These are phyloP conservation scores for Tetrapyrgos nigripes DNA, from an alignment of 1,284 basidiomycete species.

Conservation along the genomic window DNA sequence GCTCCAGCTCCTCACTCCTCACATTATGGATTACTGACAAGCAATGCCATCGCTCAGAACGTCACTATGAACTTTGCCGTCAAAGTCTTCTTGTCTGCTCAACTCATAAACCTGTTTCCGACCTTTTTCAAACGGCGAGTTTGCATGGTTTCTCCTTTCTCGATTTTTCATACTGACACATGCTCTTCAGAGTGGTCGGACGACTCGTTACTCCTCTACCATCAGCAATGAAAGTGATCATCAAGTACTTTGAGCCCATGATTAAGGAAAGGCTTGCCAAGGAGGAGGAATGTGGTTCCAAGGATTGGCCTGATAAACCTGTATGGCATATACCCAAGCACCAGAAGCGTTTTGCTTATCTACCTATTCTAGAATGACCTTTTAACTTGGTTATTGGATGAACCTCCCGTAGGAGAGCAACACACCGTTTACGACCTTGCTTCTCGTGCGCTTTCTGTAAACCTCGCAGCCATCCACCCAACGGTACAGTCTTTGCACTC, in stretches of 20 bases:
- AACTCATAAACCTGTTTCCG: conserved; percentile 10
- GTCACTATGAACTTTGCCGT: conserved; percentile 5
- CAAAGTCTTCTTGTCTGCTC: conserved; percentile 3
- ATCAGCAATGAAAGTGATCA: neutral
- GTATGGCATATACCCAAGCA: neutral
- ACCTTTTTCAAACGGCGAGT: conserved; percentile 6
- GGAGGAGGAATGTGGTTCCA: conserved; percentile 8
- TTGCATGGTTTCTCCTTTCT: neutral
- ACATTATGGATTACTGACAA: neutral
- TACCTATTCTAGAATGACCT: conserved; percentile 7
- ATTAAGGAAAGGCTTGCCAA: conserved; percentile 9
- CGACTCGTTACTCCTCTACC: conserved; percentile 3
- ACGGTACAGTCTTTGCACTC: conserved; percentile 21
- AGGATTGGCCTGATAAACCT: conserved; percentile 14
- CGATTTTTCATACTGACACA: neutral
- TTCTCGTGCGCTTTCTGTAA: conserved; percentile 29
- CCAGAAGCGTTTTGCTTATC: no score
- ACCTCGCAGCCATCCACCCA: conserved; percentile 37
- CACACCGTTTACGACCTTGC: conserved; percentile 19
- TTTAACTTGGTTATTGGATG: conserved; percentile 11
- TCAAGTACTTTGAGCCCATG: neutral
- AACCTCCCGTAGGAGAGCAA: neutral
- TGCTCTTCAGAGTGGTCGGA: neutral
- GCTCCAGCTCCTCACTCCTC: conserved; percentile 13
- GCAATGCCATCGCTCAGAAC: neutral